Evolutionary conservation across 2,329 filamentous ascomycete genomes (phyloP), one percentile per base, ranked within the genome.

Genomic region (Conoideocrella luteorostrata): DNA sequence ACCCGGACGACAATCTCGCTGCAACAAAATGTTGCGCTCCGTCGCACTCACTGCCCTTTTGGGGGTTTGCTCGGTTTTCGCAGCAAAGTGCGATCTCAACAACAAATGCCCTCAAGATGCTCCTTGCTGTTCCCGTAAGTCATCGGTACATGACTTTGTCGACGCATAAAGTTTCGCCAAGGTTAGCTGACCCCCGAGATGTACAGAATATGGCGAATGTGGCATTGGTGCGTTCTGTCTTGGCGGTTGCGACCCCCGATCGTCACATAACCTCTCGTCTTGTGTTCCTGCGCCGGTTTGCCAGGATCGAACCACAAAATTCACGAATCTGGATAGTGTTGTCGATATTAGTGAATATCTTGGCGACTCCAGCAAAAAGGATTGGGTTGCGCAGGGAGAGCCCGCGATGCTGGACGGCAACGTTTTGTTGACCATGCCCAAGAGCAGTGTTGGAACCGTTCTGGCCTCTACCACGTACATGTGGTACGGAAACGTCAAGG

Each of bases 401-500:
- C 82, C 88, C 12, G 72, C 86, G 33, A 57, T 70, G 24, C 82
- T 83, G 66, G 70, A 86, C 46, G 78, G 82, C 60, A 79, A 81
- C 50, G 71, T 93, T 3, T 72, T 96, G 41, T 72, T 98, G 59
- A 97, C 91, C 52, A 95, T 98, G 91, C 81, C 87, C 33, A 78
- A 84, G 51, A 77, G 84, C 55, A 90, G 86, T 26, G 85, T 88
- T 32, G 93, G 93, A 44, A 96, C 93, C 9, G 79, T 98, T 36
- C 69, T 98, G 44, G 86, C 89, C 51, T 75, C 78, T 7, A 91
- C 88, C 46, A 75, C 80, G 52, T 97, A 96, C 68, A 83, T 98
- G 67, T 97, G 93, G 93, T 98, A 97, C 65, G 93, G 93, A 60
- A 95, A 86, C 65, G 83, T 95, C 57, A 86, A 84, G 63, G 88